Percentiles rank a stretch among this genome's conserved stretches.
Evolutionary conservation across 495 filamentous ascomycete species (phyloP).

Genomic region (Hypoxylon fragiforme): DNA sequence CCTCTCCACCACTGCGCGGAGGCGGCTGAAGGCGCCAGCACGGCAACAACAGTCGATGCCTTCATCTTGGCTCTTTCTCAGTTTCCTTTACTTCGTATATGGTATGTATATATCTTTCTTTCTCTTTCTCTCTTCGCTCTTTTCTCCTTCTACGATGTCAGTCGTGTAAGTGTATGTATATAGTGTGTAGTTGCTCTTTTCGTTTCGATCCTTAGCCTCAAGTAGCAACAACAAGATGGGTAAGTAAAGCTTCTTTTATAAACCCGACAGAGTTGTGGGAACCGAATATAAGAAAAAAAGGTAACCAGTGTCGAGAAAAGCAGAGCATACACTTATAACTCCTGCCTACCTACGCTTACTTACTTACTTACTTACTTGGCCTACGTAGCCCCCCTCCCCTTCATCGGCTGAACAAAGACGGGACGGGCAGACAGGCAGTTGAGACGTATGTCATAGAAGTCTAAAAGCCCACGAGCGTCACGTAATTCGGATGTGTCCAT

Average conservation of each 20-base stretch:
- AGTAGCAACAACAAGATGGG: background rate
- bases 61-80: constrained; percentile 28
- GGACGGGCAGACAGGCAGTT: constrained; percentile 19
- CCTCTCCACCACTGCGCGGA: constrained; percentile 46
- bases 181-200: background rate
- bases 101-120: constrained; percentile 2
- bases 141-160: too few species aligned
- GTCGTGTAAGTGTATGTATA: background rate
- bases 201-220: background rate
- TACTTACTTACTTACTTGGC: constrained; percentile 2
- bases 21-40: constrained; percentile 21
- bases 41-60: constrained; percentile 18
- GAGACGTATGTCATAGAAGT: constrained; percentile 21
- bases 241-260: too few species aligned
- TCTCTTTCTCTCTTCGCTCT: too few species aligned
- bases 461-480: constrained; percentile 3
- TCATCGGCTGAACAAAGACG: constrained; percentile 29
- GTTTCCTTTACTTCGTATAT: too few species aligned
- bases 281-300: background rate
- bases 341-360: too few species aligned
- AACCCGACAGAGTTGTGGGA: constrained; percentile 5
- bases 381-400: background rate
- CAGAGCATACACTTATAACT: constrained; percentile 29
- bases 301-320: constrained; percentile 1
- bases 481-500: constrained; percentile 5